Conservation (phyloP, 352 stramenopile species). For the Phytophthora tentaculata region DNA sequence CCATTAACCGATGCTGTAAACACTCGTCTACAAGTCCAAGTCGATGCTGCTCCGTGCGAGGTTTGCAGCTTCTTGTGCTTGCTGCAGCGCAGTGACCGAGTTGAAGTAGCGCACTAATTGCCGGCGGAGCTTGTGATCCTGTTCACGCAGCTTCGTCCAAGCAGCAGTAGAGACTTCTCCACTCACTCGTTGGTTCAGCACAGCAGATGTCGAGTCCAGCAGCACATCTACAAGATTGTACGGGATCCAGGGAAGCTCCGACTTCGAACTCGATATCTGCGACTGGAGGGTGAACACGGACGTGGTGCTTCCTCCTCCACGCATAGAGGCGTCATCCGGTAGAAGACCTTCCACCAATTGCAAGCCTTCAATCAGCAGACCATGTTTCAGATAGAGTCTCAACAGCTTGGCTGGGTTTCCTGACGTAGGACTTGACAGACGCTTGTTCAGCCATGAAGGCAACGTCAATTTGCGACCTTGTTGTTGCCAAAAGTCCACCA, state of each 20-base stretch:
- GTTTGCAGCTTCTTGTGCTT: constrained; percentile 54
- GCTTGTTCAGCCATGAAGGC: constrained; percentile 61
- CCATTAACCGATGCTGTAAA: constrained; percentile 12
- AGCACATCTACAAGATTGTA: constrained; percentile 74
- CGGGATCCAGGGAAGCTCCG: constrained; percentile 64
- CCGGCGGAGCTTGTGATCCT: constrained; percentile 45
- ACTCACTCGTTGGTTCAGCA: constrained; percentile 32
- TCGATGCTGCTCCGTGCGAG: constrained; percentile 42
- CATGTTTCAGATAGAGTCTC: constrained; percentile 61
- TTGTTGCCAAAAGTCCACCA: constrained; percentile 67
- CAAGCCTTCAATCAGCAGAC: constrained; percentile 68
- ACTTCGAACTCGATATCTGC: constrained; percentile 28
- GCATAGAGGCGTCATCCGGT: constrained; percentile 33
- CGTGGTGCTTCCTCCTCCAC: constrained; percentile 11
- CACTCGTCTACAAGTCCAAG: constrained; percentile 29
- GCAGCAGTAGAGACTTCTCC: constrained; percentile 21
- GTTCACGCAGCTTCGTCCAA: constrained; percentile 34
- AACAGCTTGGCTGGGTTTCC: constrained; percentile 70
- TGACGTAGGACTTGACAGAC: constrained; percentile 39
- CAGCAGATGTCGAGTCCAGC: constrained; percentile 53
- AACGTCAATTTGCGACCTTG: constrained; percentile 55
- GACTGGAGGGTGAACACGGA: constrained; percentile 40
- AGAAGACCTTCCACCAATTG: constrained; percentile 52
- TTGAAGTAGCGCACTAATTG: constrained; percentile 63
- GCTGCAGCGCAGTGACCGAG: constrained; percentile 53